Evolutionary conservation across 2,329 filamentous ascomycete genomes (phyloP), one percentile per base, ranked within the genome.

Genomic region (Xylaria sp.): DNA sequence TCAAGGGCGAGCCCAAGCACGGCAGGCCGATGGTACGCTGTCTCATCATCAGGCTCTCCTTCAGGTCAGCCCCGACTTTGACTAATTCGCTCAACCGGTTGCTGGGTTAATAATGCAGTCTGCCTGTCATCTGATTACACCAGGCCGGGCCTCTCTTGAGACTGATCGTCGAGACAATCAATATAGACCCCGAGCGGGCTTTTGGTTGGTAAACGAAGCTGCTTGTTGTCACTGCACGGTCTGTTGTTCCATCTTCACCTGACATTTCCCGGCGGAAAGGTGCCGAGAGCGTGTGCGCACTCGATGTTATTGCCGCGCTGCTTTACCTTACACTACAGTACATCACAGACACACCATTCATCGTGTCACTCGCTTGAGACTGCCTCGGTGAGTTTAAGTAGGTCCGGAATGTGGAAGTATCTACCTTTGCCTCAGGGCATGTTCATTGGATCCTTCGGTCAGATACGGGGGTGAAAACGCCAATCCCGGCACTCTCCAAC

Each of bases 41-140:
- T 67, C 59, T 67, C 46, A 69, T 67, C 46, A 69, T 69, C 63
- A 65, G 57, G 67, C 25, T 61, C 52, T 63, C 55, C 44, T n/a
- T 67, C 68, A 65, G 59, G 68, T 65, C 70, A 69, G 68, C 69
- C 70, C 63, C 61, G 48, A 65, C 56, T 52, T 46, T 51, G 59
- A 60, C 52, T 69, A 50, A 69, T 71, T 68, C 70, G 63, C 69
- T 64, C 59, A 65, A 58, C 55, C 44, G 39, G 58, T 58, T 55
- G 59, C 62, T 67, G 64, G 46, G 50, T 68, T 63, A n/a, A 63
- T 71, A n/a, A 63, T 71, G 70, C 66, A 63, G 51, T 57, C 55
- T 62, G 48, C 58, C 66, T 67, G 61, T 71, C 70, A 72, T 72
- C 70, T 72, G 70, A 69, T 69, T 37, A 55, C 64, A 64, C 62